Percentiles rank a stretch among this genome's conserved stretches.
These are phyloP conservation scores for Penicillium chermesinum DNA, from an alignment of 495 filamentous ascomycete species.

Conservation along the genomic window DNA sequence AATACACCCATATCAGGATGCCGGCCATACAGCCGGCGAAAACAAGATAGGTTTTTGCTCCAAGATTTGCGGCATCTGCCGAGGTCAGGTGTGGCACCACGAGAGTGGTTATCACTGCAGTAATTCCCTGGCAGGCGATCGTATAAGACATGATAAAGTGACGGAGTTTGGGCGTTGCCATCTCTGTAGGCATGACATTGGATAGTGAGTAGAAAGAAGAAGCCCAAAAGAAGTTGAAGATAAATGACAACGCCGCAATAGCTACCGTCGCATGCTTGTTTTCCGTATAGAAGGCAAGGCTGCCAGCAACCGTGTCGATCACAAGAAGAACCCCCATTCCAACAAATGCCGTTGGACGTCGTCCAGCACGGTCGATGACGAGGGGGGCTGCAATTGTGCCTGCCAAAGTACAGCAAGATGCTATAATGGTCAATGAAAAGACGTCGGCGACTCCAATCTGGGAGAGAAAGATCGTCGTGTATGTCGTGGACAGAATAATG, in stretches of 20 bases:
- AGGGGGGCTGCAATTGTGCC: constrained; percentile 35
- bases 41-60: constrained; percentile 35
- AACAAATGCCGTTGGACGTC: constrained; percentile 34
- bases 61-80: constrained; percentile 33
- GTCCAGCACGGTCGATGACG: constrained; percentile 31
- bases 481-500: constrained; percentile 36
- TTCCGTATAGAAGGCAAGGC: constrained; percentile 23
- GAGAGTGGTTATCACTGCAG: constrained; percentile 34
- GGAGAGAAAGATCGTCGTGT: constrained; percentile 33
- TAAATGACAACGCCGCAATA: constrained; percentile 27
- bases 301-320: constrained; percentile 25
- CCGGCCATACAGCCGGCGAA: constrained; percentile 39
- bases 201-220: constrained; percentile 33
- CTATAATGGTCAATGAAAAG: constrained; percentile 32
- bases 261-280: constrained; percentile 15
- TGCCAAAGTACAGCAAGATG: constrained; percentile 36
- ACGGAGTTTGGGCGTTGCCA: constrained; percentile 37
- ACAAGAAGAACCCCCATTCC: constrained; percentile 29
- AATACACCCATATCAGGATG: constrained; percentile 61
- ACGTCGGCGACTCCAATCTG: constrained; percentile 25
- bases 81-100: constrained; percentile 33
- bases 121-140: constrained; percentile 33
- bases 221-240: constrained; percentile 40
- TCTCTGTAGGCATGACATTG: constrained; percentile 35
- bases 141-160: constrained; percentile 40